These are phyloP conservation scores for button mushroom (Agaricus bisporus) DNA, from an alignment of 768 basidiomycete genomes.

Conservation along the genomic window DNA sequence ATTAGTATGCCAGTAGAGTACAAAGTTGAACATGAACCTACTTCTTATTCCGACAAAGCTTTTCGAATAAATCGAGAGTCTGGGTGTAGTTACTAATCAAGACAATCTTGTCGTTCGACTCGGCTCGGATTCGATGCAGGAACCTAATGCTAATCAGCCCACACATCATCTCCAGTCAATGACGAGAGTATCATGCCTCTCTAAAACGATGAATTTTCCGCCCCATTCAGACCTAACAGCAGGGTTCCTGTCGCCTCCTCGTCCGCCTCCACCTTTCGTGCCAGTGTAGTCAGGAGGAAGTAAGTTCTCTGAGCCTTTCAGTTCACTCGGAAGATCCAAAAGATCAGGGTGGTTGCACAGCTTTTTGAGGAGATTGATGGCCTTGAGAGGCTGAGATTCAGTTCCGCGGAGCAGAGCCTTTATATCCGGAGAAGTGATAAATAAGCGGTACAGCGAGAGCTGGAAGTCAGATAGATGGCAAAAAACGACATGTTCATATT, in stretches of 20 bases:
- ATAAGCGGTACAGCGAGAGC: slow-evolving; percentile 77
- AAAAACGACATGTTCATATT: slow-evolving; percentile 98
- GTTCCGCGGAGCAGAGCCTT: slow-evolving; percentile 81
- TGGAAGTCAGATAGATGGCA: slow-evolving; percentile 84
- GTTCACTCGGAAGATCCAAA: slow-evolving; percentile 76
- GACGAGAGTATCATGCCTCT: slow-evolving; percentile 46
- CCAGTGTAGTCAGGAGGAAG: slow-evolving; percentile 51
- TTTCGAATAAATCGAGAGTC: slow-evolving; percentile 91
- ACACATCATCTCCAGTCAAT: background rate
- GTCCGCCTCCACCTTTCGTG: slow-evolving; percentile 26
- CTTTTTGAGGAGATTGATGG: slow-evolving; percentile 92
- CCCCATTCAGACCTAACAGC: slow-evolving; percentile 75
- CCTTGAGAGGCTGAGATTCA: slow-evolving; percentile 92
- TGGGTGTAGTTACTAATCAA: slow-evolving; percentile 96
- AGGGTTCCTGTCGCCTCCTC: slow-evolving; percentile 38
- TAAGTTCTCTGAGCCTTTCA: slow-evolving; percentile 73
- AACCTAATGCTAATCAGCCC: slow-evolving; percentile 45
- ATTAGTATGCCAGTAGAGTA: background rate
- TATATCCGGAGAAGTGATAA: slow-evolving; percentile 91
- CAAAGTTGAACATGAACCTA: slow-evolving; percentile 21
- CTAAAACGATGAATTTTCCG: slow-evolving; percentile 91
- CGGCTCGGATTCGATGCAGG: slow-evolving; percentile 71
- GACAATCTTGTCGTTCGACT: slow-evolving; percentile 92
- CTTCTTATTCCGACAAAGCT: slow-evolving; percentile 81
- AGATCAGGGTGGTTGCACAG: slow-evolving; percentile 94